Base-by-base conservation (phyloP, 2,329 filamentous ascomycete genomes). In the Arthrobotrys entomopaga region DNA sequence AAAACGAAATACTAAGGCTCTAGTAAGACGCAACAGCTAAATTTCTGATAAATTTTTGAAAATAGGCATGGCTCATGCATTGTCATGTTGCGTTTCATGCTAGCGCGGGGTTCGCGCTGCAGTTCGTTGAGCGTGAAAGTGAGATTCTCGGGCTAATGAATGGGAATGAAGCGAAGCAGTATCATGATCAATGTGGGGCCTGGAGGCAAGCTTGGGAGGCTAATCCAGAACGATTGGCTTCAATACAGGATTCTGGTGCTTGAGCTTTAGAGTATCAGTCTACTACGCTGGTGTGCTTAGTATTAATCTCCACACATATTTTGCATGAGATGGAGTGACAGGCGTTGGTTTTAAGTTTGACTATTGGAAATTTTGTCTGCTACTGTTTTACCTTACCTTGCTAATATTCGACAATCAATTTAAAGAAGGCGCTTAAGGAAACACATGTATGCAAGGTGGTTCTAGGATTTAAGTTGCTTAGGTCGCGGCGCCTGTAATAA, bases 21-120 rank as follows among this genome's bases (percentile, higher is more conserved):
- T 13, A 13, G 8, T 5, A 13, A 15, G 13, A 46, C 6, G 6
- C 3, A 15, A 16, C 40, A 15, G 3, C 11, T 43, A 10, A 43
- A 13, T 16, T 46, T 15, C 42, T 46, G n/a, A 46, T 34, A 7
- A 13, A n/a, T n/a, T 46, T 13, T 46, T 19, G 42, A 16, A 34
- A n/a, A 46, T 49, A 70, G 65, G 64, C 69, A 19, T 79, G 78
- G 78, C 59, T 78, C 15, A 59, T 78, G 65, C 81, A 82, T 71
- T 82, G 81, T 76, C 81, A 82, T 61, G 80, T 82, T 59, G 80
- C 80, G 0, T 88, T 86, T 86, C 86, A 88, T 78, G 83, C 84
- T 0, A 85, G 84, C 0, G 83, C 83, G 7, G 86, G 86, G 3
- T 82, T 88, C 56, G 81, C 86, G 10, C 77, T 84, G 34, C 84